These are phyloP conservation scores for Ormosia semicastrata DNA, from an alignment of 306 rosid genomes.

Conservation along the genomic window DNA sequence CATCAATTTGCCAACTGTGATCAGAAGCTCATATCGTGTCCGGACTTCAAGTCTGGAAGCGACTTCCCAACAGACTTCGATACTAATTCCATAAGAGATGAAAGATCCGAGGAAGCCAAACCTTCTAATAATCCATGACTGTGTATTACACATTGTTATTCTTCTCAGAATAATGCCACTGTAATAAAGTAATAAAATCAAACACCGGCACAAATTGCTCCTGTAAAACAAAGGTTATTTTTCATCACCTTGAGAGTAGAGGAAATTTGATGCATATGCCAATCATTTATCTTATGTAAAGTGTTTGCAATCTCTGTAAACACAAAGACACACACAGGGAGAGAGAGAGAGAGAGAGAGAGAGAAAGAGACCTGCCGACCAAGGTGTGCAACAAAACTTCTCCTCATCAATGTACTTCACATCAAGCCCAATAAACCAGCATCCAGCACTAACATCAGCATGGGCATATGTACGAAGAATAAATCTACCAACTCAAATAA, in stretches of 20 bases:
- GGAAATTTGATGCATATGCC: not conserved
- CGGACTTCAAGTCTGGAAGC: slow-evolving; percentile 15
- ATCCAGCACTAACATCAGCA: slow-evolving; percentile 85
- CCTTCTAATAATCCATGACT: not conserved
- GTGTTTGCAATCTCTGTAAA: not conserved
- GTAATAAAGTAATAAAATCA: slow-evolving; percentile 45
- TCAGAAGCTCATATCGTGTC: not conserved
- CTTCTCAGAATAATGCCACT: not conserved
- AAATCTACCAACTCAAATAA: slow-evolving; percentile 56
- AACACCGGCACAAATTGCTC: slow-evolving; percentile 96
- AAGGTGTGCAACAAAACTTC: slow-evolving; percentile 90
- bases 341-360: not conserved
- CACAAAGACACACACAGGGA: not conserved
- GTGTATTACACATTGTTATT: not conserved
- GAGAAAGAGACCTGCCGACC: slow-evolving; percentile 72
- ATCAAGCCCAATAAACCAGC: slow-evolving; percentile 97
- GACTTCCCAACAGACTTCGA: slow-evolving; percentile 13
- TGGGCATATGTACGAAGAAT: slow-evolving; percentile 88
- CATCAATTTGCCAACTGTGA: slow-evolving; percentile 8
- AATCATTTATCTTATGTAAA: not conserved
- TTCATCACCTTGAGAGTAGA: not conserved
- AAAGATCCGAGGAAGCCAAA: slow-evolving; percentile 9
- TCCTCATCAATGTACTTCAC: slow-evolving; percentile 69
- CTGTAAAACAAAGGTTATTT: slow-evolving; percentile 47
- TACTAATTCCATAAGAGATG: not conserved